phyloP scores from a whole-genome alignment of 192 early-diverging fungal species.

The Rhizophagus sp. region DNA sequence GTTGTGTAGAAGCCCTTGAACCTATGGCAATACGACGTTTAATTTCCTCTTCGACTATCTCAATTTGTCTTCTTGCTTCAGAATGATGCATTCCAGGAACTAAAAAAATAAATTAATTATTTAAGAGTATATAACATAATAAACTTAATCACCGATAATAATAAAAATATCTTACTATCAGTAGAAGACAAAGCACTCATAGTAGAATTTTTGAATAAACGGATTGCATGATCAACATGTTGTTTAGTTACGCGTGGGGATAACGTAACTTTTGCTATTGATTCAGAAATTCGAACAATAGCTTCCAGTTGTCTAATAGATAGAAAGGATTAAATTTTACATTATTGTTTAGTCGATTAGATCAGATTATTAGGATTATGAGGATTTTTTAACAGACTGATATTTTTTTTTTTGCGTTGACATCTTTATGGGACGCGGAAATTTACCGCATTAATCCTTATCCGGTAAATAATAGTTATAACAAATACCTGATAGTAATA shows the following conservation, averaged over 20 bases:
- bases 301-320: constrained; percentile 85
- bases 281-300: constrained; percentile 97
- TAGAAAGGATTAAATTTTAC: background rate
- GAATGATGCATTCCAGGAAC: constrained; percentile 79
- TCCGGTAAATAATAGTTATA: background rate
- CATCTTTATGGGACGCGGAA: too few relatives aligned
- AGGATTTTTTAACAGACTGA: too few relatives aligned
- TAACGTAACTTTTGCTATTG: constrained; percentile 93
- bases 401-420: too few relatives aligned
- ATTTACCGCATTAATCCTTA: too few relatives aligned
- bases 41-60: constrained; percentile 81
- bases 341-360: background rate
- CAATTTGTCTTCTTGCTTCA: constrained; percentile 76
- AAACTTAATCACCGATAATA: background rate
- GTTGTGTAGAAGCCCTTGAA: constrained; percentile 61
- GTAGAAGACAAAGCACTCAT: constrained; percentile 95
- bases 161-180: constrained; percentile 51
- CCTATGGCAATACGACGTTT: constrained; percentile 87
- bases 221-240: constrained; percentile 97
- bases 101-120: constrained; percentile 28
- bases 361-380: too few relatives aligned
- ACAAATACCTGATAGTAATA: constrained; percentile 82
- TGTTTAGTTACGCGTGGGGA: constrained; percentile 78
- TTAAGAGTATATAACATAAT: background rate
- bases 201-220: constrained; percentile 96